Evolutionary conservation across 148 eudicot genomes (phyloP), one percentile per base, ranked within the genome.

Genomic region (Cornus florida): DNA sequence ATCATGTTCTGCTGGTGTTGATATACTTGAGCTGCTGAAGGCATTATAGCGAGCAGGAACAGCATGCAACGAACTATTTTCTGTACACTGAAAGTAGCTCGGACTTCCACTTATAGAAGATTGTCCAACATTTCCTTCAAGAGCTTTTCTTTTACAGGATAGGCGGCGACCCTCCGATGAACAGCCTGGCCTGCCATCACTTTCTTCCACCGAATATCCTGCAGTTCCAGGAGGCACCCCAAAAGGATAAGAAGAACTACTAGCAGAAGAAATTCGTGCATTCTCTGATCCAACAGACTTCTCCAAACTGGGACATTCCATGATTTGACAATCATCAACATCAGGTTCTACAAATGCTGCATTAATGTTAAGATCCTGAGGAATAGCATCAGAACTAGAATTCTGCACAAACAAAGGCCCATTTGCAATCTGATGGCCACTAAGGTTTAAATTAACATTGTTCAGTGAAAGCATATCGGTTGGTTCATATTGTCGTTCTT

Each of bases 71-170:
- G 66, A 72, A 73, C 82, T 80, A 74, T 77, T 75, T 59, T 87
- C 92, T 57, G 81, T 78, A 72, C 84, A 80, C 31, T 89, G 84
- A 81, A 85, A 87, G 82, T 67, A 78, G 62, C 59, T 82, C 4
- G 88, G 77, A 70, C 90, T 88, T 80, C 91, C 97, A 80, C 87
- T 76, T 67, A 69, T 84, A 80, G 99, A 97, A 56, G 99, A 92
- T 77, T 89, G 98, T 20, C 98, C 95, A 43, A 53, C 84, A 78
- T 84, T 82, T 57, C 83, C 91, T 82, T 94, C 99, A 78, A 89
- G 76, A 64, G 90, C 84, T 81, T 97, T 97, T 77, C 99, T 86
- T 85, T 97, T 97, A 81, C 97, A 89, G 10, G 98, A 86, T 31
- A 80, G 39, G 67, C 91, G 92, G 17, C 92, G 89, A 75, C 86